phyloP scores from a whole-genome alignment of 2,329 filamentous ascomycete genomes.

The Fusarium sp. region DNA sequence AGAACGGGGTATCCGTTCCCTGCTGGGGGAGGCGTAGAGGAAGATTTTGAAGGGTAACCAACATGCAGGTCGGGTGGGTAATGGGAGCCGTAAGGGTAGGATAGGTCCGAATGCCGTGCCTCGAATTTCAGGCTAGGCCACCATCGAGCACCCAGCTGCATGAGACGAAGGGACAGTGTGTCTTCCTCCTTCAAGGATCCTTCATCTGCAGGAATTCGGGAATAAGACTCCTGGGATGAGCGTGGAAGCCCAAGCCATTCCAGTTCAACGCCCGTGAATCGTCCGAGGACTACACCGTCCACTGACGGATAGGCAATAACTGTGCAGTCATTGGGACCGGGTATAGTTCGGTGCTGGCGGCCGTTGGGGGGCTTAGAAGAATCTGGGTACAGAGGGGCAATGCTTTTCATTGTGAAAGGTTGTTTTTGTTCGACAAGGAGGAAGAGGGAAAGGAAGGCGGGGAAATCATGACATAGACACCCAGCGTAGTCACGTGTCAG shows the following conservation, averaged over 20 bases:
- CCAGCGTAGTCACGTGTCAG: background rate
- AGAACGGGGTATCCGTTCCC: background rate
- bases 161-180: background rate
- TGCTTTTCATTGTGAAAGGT: background rate
- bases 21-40: background rate
- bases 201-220: background rate
- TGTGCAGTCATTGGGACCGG: background rate
- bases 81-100: background rate
- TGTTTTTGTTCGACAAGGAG: background rate
- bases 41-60: background rate
- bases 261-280: background rate
- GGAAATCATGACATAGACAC: background rate
- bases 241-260: background rate
- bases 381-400: background rate
- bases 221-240: background rate
- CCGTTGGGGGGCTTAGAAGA: background rate
- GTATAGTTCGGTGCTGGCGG: background rate
- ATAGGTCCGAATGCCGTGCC: background rate
- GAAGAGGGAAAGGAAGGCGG: background rate
- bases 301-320: background rate
- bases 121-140: background rate
- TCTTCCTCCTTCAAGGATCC: background rate
- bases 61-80: background rate
- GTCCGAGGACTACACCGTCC: background rate
- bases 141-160: background rate